phyloP scores from a whole-genome alignment of 306 rosid species.

The Astragalus glycyphyllos region DNA sequence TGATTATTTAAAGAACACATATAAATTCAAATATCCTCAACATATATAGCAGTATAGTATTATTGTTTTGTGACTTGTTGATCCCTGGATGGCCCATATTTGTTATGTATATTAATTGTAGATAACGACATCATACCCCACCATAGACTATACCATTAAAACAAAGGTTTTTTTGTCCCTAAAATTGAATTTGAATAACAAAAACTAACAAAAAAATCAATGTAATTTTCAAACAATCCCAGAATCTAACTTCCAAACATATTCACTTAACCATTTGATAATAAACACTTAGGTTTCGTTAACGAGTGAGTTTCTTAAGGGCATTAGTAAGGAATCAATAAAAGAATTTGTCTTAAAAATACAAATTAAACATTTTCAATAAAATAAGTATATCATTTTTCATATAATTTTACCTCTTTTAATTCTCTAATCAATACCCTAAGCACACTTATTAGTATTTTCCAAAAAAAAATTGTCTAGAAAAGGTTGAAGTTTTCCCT shows the following conservation, averaged over 20 bases:
- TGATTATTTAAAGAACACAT: not conserved
- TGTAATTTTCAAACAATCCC: constrained; percentile 10
- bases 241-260: not conserved
- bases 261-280: not conserved
- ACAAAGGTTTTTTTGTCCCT: constrained; percentile 17
- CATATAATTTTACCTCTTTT: too few relatives aligned
- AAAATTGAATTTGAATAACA: not conserved
- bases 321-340: too few relatives aligned
- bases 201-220: not conserved
- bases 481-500: not conserved
- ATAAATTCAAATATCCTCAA: not conserved
- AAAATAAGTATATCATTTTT: too few relatives aligned
- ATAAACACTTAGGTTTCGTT: not conserved
- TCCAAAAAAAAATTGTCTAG: too few relatives aligned
- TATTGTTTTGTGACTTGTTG: not conserved
- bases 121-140: constrained; percentile 37
- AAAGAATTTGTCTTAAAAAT: too few relatives aligned
- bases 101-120: constrained; percentile 9
- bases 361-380: too few relatives aligned
- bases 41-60: not conserved
- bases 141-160: constrained; percentile 17
- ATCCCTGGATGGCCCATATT: constrained; percentile 25
- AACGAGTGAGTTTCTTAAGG: too few relatives aligned
- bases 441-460: too few relatives aligned
- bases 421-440: too few relatives aligned